phyloP scores from a whole-genome alignment of 106 monocot genomes.

The Dioscorea zingiberensis region DNA sequence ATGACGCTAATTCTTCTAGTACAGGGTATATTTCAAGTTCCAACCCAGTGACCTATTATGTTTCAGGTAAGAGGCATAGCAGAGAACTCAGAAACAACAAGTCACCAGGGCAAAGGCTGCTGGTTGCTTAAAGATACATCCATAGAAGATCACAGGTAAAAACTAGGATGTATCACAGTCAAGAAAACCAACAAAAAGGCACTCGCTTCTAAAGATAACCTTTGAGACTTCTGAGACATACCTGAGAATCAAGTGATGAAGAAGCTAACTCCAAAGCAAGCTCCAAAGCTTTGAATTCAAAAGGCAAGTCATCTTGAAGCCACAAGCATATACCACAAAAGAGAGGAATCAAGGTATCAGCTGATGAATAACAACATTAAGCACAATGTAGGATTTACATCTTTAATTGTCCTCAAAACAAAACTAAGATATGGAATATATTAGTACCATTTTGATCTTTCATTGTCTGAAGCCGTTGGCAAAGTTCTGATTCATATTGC shows the following conservation, averaged over 20 bases:
- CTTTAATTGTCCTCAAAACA: not conserved
- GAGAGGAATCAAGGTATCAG: not conserved
- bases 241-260: constrained; percentile 64
- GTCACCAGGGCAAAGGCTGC: no score
- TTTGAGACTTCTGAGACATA: not conserved
- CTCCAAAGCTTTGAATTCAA: constrained; percentile 69
- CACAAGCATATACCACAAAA: not conserved
- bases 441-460: constrained; percentile 34
- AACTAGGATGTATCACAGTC: no score
- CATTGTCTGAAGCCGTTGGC: constrained; percentile 31
- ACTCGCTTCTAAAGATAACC: no score
- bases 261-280: constrained; percentile 61
- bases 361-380: not conserved
- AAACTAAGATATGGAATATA: not conserved
- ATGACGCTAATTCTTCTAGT: constrained; percentile 44
- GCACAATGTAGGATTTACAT: not conserved
- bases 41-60: constrained; percentile 33
- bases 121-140: no score
- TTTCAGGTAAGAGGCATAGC: not conserved
- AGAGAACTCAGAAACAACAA: not conserved
- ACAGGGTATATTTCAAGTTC: constrained; percentile 43
- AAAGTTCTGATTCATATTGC: constrained; percentile 39
- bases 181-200: no score
- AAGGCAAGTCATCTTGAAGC: constrained; percentile 49
- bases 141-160: not conserved